Evolutionary conservation across 2,329 filamentous ascomycete species (phyloP), one percentile per base, ranked within the genome.

Genomic region (Talaromyces pinophilus): DNA sequence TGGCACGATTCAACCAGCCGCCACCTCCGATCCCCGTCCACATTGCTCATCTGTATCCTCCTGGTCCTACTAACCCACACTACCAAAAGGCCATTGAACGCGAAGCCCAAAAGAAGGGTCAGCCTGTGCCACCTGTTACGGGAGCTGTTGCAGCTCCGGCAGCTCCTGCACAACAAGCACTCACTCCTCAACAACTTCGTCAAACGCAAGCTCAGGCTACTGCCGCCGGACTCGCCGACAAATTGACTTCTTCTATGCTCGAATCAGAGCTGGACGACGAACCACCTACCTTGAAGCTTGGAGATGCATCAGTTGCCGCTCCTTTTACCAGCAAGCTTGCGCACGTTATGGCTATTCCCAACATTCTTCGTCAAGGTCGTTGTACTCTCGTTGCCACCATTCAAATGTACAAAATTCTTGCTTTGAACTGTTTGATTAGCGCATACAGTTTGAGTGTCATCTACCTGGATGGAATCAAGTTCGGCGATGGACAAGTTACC

Each of bases 341-440:
- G 72, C 97, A 99, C 74, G 95, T 99, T 67, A 88, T 99, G 73
- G 95, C 95, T 44, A 93, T 99, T 67, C 94, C 95, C 62, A 99
- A 99, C 82, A 99, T 99, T 74, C 95, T 99, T 74, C 92, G 95
- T 67, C 95, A 99, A 82, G 95, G 95, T 66, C 91, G 95, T 69
- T 99, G 95, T 83, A 99, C 95, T 7, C 88, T 99, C 22, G 95
- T 99, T 64, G 95, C 95, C 38, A 99, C 95, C 0, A 98, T 99
- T 70, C 95, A 99, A 83, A 99, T 99, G 94, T 99, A 99, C 88
- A 99, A 97, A 86, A 99, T 99, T 73, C 87, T 99, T 62, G 95
- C 95, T 7, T 84, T 99, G 67, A 99, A 99, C 84, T 99, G 95
- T 78, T 84, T 99, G 72, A 99, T 99, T 77, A 97, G 92, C 72